phyloP scores from a whole-genome alignment of 352 stramenopile species.

The Plasmopara muralis region DNA sequence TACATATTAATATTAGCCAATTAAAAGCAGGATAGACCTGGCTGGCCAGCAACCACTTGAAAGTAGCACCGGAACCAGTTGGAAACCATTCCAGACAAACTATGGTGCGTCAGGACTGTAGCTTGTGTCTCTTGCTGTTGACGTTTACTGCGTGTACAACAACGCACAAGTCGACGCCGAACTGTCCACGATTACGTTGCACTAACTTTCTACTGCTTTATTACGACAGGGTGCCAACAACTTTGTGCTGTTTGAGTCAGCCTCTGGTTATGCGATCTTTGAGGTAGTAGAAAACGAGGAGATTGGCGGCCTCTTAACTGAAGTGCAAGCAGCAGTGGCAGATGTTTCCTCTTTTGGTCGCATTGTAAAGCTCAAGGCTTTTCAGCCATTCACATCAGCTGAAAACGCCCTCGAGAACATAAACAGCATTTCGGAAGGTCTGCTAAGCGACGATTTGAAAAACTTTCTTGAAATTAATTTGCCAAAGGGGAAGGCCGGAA shows the following conservation, averaged over 20 bases:
- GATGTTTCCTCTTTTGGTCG: conserved; percentile 94
- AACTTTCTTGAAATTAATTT: conserved; percentile 99
- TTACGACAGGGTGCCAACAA: conserved; percentile 46
- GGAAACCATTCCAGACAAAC: conserved; percentile 30
- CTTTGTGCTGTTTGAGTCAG: conserved; percentile 96
- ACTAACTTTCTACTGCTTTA: conserved; percentile 19
- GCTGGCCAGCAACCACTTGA: conserved; percentile 29
- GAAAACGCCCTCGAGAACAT: conserved; percentile 99
- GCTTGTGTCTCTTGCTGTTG: conserved; percentile 1
- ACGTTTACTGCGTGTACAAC: conserved; percentile 10
- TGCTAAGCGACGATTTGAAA: conserved; percentile 91
- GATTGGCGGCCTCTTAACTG: conserved; percentile 84
- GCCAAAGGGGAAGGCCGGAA: conserved; percentile 92
- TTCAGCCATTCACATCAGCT: conserved; percentile 98
- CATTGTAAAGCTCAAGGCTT: conserved; percentile 98
- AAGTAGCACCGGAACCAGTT: conserved; percentile 19
- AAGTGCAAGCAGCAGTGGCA: conserved; percentile 89
- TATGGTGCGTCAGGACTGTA: conserved; percentile 26
- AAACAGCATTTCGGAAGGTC: conserved; percentile 96
- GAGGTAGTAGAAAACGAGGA: conserved; percentile 98
- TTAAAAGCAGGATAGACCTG: conserved; percentile 11
- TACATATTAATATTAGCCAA: conserved; percentile 20
- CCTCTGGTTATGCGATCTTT: conserved; percentile 98
- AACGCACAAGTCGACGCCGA: conserved; percentile 2
- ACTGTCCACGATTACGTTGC: background rate